Evolutionary conservation across 2,329 filamentous ascomycete species (phyloP).

Genomic region (Phyllosticta paracitricarpa): DNA sequence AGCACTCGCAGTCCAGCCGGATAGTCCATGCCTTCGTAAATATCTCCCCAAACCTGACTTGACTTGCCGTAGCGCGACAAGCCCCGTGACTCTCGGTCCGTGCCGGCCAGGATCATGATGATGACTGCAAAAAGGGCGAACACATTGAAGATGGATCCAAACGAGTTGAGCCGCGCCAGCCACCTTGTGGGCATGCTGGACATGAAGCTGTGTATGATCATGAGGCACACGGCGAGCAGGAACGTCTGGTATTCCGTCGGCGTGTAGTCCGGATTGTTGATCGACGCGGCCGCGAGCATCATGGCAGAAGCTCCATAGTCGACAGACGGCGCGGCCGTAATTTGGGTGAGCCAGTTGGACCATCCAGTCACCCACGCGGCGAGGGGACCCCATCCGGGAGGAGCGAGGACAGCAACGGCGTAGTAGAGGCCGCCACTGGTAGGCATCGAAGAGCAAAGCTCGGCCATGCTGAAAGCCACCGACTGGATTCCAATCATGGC

Average conservation of each 20-base stretch:
- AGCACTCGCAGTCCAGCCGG: slow-evolving; percentile 57
- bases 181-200: slow-evolving; percentile 62
- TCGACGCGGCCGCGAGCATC: slow-evolving; percentile 62
- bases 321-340: slow-evolving; percentile 56
- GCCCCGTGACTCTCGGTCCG: slow-evolving; percentile 40
- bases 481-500: slow-evolving; percentile 64
- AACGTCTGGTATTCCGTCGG: slow-evolving; percentile 59
- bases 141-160: slow-evolving; percentile 62
- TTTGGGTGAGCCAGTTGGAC: slow-evolving; percentile 60
- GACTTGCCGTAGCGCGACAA: slow-evolving; percentile 49
- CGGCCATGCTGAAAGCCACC: slow-evolving; percentile 56
- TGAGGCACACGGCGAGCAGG: slow-evolving; percentile 55
- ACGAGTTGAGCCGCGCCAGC: slow-evolving; percentile 61
- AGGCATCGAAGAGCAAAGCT: slow-evolving; percentile 64
- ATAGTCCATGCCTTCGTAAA: slow-evolving; percentile 57
- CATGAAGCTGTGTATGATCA: slow-evolving; percentile 57
- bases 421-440: slow-evolving; percentile 66
- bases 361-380: slow-evolving; percentile 60
- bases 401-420: slow-evolving; percentile 60
- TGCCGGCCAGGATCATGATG: slow-evolving; percentile 57
- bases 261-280: slow-evolving; percentile 54
- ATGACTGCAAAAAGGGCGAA: slow-evolving; percentile 55
- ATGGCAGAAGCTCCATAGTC: slow-evolving; percentile 59
- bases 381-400: slow-evolving; percentile 54
- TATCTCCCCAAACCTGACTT: slow-evolving; percentile 53